Base-by-base conservation (phyloP, 2,329 filamentous ascomycete genomes). In the Grosmannia huntii region DNA sequence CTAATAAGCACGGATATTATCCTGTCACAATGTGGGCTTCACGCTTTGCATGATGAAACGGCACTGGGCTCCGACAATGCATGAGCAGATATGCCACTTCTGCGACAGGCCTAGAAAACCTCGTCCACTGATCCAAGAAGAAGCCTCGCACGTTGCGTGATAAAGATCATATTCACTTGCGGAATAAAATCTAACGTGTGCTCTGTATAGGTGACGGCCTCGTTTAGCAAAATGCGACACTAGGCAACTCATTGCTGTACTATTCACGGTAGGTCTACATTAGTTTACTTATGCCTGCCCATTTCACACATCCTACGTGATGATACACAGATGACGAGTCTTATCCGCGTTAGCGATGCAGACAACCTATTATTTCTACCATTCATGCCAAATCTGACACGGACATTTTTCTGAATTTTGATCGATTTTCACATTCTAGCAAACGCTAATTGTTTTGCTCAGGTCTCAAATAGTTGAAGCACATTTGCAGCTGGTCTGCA, bases 71-170 rank as follows among this genome's bases (percentile, higher is more conserved):
- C 90, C 86, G 90, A 95, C 77, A 66, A 68, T 71, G 73, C 76
- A 83, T 84, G 90, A 90, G 90, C 78, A 72, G 88, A 90, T 84
- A 82, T 87, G 83, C 89, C 90, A 89, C 75, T 81, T 68, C 88
- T 89, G 89, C 75, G 90, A 89, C 90, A 95, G 90, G 90, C 90
- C 89, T 96, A 95, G 90, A 95, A 96, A 96, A 95, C 91, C 90
- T 95, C 84, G 90, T 89, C 90, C 88, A 92, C 90, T 95, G 90
- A 95, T 75, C 56, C 51, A n/a, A 54, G 52, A 54, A 25, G n/a
- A 44, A 54, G 21, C 51, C n/a, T 31, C 31, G 51, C 21, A 14
- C 31, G 16, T 25, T 23, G 33, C 21, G 33, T 36, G 14, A 27
- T 21, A 11, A 36, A 23, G 21, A 25, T 23, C 44, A 50, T 11